Percentiles rank a stretch among this genome's conserved stretches.
These are phyloP conservation scores for Thermomucor indicae-seudaticae DNA, from an alignment of 371 early-diverging fungal genomes.

Conservation along the genomic window DNA sequence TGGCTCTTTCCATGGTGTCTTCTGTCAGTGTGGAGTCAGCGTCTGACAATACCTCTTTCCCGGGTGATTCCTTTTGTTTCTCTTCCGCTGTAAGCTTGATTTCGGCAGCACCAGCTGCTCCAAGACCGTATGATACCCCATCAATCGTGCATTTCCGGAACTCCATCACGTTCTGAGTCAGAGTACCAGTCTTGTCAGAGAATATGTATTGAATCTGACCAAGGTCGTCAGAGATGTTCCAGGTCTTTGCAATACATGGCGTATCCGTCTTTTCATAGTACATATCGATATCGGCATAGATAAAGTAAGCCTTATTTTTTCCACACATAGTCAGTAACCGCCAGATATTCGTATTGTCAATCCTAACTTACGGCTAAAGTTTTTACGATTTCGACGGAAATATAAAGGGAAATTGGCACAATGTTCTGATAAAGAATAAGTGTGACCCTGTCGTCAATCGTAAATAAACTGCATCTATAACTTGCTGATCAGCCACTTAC, in stretches of 20 bases:
- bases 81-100: constrained; percentile 15
- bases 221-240: constrained; percentile 81
- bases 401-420: constrained; percentile 91
- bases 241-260: constrained; percentile 81
- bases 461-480: neutral
- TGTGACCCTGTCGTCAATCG: constrained; percentile 27
- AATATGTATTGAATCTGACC: constrained; percentile 94
- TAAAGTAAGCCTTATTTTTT: constrained; percentile 59
- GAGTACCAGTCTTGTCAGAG: constrained; percentile 90
- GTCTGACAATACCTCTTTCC: constrained; percentile 24
- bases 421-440: constrained; percentile 46
- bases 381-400: constrained; percentile 91
- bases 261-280: constrained; percentile 75
- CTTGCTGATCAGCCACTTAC: constrained; percentile 9
- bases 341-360: neutral
- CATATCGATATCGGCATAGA: constrained; percentile 83
- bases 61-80: neutral
- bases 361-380: constrained; percentile 40
- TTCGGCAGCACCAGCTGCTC: constrained; percentile 30
- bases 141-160: constrained; percentile 78
- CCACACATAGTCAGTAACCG: neutral
- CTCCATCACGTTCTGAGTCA: constrained; percentile 80
- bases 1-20: constrained; percentile 9
- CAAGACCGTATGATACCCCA: constrained; percentile 75
- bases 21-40: constrained; percentile 8